These are phyloP conservation scores for Sideroxylon spinosum DNA, from an alignment of 179 eudicot genomes.

Conservation along the genomic window DNA sequence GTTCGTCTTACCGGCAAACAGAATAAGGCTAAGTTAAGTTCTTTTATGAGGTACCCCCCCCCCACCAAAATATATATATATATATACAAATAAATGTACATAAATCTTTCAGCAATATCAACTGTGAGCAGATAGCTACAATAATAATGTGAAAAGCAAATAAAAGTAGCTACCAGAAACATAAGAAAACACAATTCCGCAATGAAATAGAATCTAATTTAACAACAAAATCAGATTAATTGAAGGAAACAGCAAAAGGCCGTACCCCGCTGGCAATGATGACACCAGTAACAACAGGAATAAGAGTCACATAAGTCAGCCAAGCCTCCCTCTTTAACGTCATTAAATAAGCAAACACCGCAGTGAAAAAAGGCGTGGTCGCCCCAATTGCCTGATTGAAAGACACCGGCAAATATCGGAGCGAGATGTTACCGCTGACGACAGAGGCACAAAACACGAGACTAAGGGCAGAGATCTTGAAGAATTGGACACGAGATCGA, in stretches of 20 bases:
- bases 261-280: conserved; percentile 83
- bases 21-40: no score
- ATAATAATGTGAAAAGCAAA: neutral
- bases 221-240: neutral
- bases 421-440: conserved; percentile 66
- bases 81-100: no score
- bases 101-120: neutral
- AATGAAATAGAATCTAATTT: neutral
- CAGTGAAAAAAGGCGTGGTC: conserved; percentile 76
- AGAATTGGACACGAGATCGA: conserved; percentile 62
- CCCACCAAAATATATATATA: no score
- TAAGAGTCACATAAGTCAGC: conserved; percentile 60
- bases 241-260: neutral
- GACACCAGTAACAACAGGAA: conserved; percentile 82
- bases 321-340: conserved; percentile 77
- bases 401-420: conserved; percentile 65
- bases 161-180: neutral
- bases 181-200: no score
- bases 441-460: conserved; percentile 68
- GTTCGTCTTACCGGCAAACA: no score
- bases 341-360: conserved; percentile 69
- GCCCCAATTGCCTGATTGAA: conserved; percentile 85
- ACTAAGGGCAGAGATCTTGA: conserved; percentile 60
- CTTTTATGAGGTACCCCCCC: no score
- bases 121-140: neutral